These are phyloP conservation scores for Fusarium succisae DNA, from an alignment of 2,329 filamentous ascomycete species.

Conservation along the genomic window DNA sequence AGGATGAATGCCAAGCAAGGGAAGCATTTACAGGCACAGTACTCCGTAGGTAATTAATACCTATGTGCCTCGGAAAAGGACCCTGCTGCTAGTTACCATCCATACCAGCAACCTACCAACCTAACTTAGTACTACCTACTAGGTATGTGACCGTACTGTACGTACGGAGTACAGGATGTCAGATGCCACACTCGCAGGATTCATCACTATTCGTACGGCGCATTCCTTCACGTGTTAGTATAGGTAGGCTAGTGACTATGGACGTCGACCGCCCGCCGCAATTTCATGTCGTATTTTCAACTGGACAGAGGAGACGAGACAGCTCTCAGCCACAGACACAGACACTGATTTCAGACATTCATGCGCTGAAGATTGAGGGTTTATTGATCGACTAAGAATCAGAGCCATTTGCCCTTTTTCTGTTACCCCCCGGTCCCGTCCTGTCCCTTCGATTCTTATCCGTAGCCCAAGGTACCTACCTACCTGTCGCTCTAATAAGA, in stretches of 20 bases:
- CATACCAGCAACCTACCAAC: neutral
- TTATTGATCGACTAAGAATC: neutral
- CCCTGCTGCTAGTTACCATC: slow-evolving; percentile 1
- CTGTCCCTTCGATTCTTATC: neutral
- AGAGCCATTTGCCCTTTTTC: slow-evolving; percentile 5
- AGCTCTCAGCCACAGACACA: slow-evolving; percentile 28
- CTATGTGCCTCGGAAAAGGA: slow-evolving; percentile 3
- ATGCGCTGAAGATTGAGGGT: slow-evolving; percentile 11
- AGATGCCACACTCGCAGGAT: neutral
- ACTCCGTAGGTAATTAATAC: neutral
- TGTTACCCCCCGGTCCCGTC: neutral
- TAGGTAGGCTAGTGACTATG: neutral
- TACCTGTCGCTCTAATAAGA: slow-evolving; percentile 10
- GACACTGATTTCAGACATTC: slow-evolving; percentile 4
- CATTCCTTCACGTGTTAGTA: slow-evolving; percentile 37
- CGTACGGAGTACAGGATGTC: slow-evolving; percentile 2
- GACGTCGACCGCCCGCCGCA: slow-evolving; percentile 8
- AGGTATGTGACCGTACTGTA: neutral
- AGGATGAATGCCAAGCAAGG: slow-evolving; percentile 33
- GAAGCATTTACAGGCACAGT: slow-evolving; percentile 10
- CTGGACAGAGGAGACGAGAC: slow-evolving; percentile 4
- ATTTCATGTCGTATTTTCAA: slow-evolving; percentile 24
- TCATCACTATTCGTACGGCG: slow-evolving; percentile 1
- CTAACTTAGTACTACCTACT: neutral
- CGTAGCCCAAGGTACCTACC: neutral